A percentile compares a stretch with the other conserved stretches of the same genome.
phyloP scores from a whole-genome alignment of 2,329 filamentous ascomycete genomes.

The Arthrinium puccinioides region DNA sequence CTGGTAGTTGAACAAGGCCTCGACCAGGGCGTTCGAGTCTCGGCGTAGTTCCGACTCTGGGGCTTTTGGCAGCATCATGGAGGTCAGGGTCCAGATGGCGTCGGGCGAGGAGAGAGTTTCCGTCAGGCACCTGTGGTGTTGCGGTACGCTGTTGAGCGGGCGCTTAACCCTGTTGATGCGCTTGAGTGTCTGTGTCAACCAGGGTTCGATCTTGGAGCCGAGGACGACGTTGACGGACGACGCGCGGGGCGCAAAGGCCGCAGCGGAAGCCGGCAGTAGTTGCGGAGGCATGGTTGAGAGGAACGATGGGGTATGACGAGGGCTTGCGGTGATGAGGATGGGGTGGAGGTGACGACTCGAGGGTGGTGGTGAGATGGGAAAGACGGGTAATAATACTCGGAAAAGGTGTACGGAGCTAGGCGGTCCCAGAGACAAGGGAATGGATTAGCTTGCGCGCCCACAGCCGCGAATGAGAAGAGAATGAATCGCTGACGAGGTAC shows the following conservation, averaged over 20 bases:
- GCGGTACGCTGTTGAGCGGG: conserved; percentile 90
- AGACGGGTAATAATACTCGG: conserved; percentile 35
- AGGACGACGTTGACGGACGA: conserved; percentile 93
- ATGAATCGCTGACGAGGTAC: conserved; percentile 49
- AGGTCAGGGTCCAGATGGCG: conserved; percentile 91
- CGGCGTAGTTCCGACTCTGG: conserved; percentile 78
- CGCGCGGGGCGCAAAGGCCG: conserved; percentile 85
- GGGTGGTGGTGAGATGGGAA: conserved; percentile 25
- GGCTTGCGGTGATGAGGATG: conserved; percentile 12
- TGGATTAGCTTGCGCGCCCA: conserved; percentile 52
- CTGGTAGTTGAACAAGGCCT: conserved; percentile 88
- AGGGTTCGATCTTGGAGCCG: conserved; percentile 85
- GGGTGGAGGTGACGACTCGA: conserved; percentile 12
- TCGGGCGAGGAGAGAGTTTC: conserved; percentile 85
- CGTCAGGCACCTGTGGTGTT: conserved; percentile 91
- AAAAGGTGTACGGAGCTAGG: conserved; percentile 41
- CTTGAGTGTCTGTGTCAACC: conserved; percentile 95
- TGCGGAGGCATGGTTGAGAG: conserved; percentile 69
- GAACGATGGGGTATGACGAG: conserved; percentile 9
- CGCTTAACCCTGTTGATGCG: conserved; percentile 95
- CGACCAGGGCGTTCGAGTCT: conserved; percentile 74
- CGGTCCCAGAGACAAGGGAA: conserved; percentile 49
- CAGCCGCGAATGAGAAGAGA: conserved; percentile 51
- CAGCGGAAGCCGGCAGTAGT: conserved; percentile 89
- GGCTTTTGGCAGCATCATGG: conserved; percentile 84